Percentiles rank a stretch among this genome's conserved stretches.
These are phyloP conservation scores for Curvularia lunata DNA, from an alignment of 2,329 filamentous ascomycete species.

Conservation along the genomic window DNA sequence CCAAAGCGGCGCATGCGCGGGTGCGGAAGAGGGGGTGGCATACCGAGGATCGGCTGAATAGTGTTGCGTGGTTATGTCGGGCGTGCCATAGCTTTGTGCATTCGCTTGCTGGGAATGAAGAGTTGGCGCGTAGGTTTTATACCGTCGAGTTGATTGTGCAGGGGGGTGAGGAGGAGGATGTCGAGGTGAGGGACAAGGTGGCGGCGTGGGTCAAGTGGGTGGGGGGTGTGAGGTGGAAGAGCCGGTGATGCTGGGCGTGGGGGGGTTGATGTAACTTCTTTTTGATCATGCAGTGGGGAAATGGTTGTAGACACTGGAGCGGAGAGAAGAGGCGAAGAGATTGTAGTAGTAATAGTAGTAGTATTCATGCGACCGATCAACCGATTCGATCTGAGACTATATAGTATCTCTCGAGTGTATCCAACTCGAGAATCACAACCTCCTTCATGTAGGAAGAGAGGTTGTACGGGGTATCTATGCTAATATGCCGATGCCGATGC, in stretches of 20 bases:
- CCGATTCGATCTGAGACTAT: neutral
- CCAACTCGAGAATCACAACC: neutral
- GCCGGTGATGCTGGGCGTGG: constrained; percentile 45
- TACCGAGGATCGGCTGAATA: constrained; percentile 73
- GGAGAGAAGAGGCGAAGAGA: neutral
- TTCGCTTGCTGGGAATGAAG: constrained; percentile 75
- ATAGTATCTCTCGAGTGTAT: neutral
- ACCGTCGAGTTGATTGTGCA: constrained; percentile 73
- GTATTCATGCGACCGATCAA: neutral
- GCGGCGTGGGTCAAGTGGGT: constrained; percentile 75
- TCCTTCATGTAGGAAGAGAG: neutral
- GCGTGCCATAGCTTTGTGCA: constrained; percentile 87
- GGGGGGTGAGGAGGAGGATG: constrained; percentile 72
- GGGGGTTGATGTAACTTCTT: neutral
- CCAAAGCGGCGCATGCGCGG: constrained; percentile 76
- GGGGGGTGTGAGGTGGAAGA: constrained; percentile 75
- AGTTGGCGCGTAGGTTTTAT: constrained; percentile 73
- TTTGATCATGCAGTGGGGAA: too few relatives aligned
- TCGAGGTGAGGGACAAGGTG: constrained; percentile 72
- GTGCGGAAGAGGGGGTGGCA: constrained; percentile 81
- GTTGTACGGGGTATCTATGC: constrained; percentile 1
- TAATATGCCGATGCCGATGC: constrained; percentile 3
- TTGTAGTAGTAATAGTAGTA: neutral
- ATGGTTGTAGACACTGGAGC: too few relatives aligned
- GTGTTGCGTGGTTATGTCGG: constrained; percentile 84